Conservation (phyloP, 1,284 basidiomycete species). For the Meripilus lineatus region DNA sequence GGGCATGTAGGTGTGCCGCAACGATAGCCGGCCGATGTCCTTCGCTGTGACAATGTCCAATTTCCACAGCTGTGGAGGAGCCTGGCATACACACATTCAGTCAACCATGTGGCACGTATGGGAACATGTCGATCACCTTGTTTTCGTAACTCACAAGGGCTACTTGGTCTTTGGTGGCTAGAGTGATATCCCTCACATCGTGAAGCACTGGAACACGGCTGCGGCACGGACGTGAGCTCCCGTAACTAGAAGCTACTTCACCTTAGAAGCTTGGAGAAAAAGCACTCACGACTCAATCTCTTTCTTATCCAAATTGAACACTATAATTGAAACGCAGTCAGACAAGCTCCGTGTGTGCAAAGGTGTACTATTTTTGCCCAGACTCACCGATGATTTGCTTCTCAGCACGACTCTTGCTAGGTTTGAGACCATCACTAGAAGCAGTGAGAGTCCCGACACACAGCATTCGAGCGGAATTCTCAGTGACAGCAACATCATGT, state of each 20-base stretch:
- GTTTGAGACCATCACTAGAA: constrained; percentile 59
- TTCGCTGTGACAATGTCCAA: constrained; percentile 63
- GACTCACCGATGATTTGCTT: constrained; percentile 69
- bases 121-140: constrained; percentile 35
- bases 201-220: constrained; percentile 78
- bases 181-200: constrained; percentile 69
- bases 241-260: too few species aligned
- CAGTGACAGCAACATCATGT: constrained; percentile 70
- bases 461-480: constrained; percentile 59
- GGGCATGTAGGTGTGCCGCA: constrained; percentile 69
- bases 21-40: constrained; percentile 43
- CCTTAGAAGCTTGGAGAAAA: constrained; percentile 1
- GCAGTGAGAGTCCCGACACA: constrained; percentile 66
- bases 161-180: constrained; percentile 55
- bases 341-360: background rate
- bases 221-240: constrained; percentile 5
- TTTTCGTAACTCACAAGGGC: constrained; percentile 72
- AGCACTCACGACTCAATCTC: constrained; percentile 59
- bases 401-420: constrained; percentile 69
- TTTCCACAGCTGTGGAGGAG: constrained; percentile 78
- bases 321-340: constrained; percentile 31
- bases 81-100: constrained; percentile 34
- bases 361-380: background rate
- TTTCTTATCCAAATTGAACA: constrained; percentile 64
- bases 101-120: constrained; percentile 6